A percentile compares a stretch with the other conserved stretches of the same genome.
These are phyloP conservation scores for Nepenthes alata DNA, from an alignment of 179 eudicot species.

Conservation along the genomic window DNA sequence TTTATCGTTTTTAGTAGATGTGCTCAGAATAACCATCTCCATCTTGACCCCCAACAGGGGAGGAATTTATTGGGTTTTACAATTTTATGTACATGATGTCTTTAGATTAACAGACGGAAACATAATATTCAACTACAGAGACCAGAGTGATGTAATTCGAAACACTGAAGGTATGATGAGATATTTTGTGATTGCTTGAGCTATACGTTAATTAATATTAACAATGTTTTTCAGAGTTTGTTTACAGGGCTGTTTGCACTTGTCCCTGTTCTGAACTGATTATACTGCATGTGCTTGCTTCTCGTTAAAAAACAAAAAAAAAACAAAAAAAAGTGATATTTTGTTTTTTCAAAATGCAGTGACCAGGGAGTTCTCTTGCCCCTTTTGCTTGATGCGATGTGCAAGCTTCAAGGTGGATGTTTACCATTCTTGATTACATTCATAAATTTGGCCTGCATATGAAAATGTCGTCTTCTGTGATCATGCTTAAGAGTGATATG, in stretches of 20 bases:
- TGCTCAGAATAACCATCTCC: no score
- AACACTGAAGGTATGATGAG: conserved; percentile 32
- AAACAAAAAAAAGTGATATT: neutral
- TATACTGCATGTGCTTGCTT: neutral
- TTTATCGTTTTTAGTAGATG: no score
- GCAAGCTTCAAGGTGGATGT: conserved; percentile 70
- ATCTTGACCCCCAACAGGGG: neutral
- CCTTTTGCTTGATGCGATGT: conserved; percentile 85
- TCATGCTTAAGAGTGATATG: neutral
- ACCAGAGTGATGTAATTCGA: conserved; percentile 42
- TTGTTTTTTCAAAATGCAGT: conserved; percentile 33
- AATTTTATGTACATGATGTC: conserved; percentile 9
- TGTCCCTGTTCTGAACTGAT: neutral
- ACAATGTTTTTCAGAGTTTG: neutral
- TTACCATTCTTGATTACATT: conserved; percentile 1
- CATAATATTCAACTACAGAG: conserved; percentile 80
- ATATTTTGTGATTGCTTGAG: neutral
- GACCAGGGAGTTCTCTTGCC: conserved; percentile 72
- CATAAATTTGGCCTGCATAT: neutral
- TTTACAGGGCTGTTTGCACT: neutral
- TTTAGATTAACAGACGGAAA: conserved; percentile 69
- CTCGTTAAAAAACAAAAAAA: neutral
- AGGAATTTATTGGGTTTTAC: neutral
- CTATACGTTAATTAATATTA: neutral
- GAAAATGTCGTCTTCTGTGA: neutral